Percentiles rank a stretch among this genome's conserved stretches.
Conservation (phyloP, 352 stramenopile genomes). For the Globisporangium lucens region DNA sequence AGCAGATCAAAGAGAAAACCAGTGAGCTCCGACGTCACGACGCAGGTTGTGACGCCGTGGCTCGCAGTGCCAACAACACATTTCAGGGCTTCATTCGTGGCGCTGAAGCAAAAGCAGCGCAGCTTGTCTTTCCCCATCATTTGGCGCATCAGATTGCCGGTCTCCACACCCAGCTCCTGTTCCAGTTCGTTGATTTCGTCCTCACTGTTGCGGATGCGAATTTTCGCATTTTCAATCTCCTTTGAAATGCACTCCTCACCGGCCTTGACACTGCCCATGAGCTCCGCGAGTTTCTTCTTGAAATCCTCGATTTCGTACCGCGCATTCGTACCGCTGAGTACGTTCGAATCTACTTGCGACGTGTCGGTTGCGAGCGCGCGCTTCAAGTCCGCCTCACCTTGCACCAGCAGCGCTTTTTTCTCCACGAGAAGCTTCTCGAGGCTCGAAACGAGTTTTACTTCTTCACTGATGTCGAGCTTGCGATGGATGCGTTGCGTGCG, state of each 20-base stretch:
- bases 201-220: constrained; percentile 61
- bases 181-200: constrained; percentile 72
- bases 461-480: constrained; percentile 56
- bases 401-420: constrained; percentile 50
- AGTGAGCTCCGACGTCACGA: constrained; percentile 45
- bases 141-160: constrained; percentile 68
- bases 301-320: constrained; percentile 78
- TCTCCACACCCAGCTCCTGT: constrained; percentile 62
- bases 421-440: constrained; percentile 54
- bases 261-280: constrained; percentile 60
- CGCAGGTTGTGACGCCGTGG: constrained; percentile 58
- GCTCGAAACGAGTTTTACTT: constrained; percentile 45
- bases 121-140: constrained; percentile 59
- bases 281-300: constrained; percentile 66
- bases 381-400: constrained; percentile 67
- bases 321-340: constrained; percentile 51
- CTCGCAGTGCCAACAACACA: constrained; percentile 72
- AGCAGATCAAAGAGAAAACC: constrained; percentile 64
- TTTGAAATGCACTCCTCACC: constrained; percentile 53
- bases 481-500: constrained; percentile 53
- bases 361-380: constrained; percentile 62
- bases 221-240: constrained; percentile 60
- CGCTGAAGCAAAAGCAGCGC: constrained; percentile 75
- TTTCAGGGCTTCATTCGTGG: constrained; percentile 64
- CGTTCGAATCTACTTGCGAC: constrained; percentile 56